phyloP scores from a whole-genome alignment of 441 rosid species.

The Gossypium gossypioides region DNA sequence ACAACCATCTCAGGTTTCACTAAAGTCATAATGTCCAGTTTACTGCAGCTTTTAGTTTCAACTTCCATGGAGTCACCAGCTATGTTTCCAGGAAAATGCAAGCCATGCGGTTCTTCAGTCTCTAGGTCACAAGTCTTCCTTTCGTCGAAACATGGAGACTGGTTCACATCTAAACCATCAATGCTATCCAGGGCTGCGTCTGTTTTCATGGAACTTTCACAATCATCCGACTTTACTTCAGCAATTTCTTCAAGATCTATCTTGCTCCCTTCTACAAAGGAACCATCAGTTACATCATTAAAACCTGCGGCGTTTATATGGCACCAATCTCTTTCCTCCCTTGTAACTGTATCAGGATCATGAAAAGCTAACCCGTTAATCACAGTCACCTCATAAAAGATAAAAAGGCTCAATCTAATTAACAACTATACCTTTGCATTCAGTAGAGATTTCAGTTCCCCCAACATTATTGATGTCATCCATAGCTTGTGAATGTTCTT shows the following conservation, averaged over 20 bases:
- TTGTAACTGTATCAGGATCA: neutral
- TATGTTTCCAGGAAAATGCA: neutral
- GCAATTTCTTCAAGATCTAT: neutral
- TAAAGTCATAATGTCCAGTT: neutral
- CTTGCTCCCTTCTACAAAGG: conserved; percentile 4
- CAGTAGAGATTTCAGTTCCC: neutral
- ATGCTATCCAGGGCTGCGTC: neutral
- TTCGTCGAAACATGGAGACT: neutral
- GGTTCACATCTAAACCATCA: neutral
- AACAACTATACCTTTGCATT: conserved; percentile 3
- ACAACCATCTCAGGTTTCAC: conserved; percentile 2
- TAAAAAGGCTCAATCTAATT: neutral
- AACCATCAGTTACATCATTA: conserved; percentile 3
- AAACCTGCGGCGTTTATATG: neutral
- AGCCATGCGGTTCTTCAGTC: conserved; percentile 8
- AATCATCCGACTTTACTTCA: conserved; percentile 1
- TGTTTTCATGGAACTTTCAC: neutral
- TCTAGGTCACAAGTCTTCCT: neutral
- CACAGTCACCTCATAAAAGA: neutral
- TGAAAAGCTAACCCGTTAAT: neutral
- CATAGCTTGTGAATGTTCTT: conserved; percentile 1
- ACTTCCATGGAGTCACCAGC: conserved; percentile 6
- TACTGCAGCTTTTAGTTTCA: neutral
- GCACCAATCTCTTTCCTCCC: neutral
- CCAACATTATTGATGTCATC: conserved; percentile 2